Base-by-base conservation (phyloP, 1,284 basidiomycete genomes). In the Mycosarcoma maydis region DNA sequence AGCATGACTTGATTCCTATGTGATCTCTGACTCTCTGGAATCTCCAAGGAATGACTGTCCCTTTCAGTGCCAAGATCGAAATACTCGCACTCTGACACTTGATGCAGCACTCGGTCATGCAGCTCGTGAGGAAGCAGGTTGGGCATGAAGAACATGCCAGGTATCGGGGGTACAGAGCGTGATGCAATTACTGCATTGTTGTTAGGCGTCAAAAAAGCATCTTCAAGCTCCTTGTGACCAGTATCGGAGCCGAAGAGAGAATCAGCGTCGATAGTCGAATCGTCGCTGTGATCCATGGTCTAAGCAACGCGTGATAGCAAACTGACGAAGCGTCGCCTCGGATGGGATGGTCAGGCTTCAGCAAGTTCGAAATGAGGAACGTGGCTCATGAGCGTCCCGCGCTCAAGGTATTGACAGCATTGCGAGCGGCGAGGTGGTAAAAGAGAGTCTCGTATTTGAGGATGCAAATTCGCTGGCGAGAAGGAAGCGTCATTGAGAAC, bases 1-100 rank as follows among this genome's bases (percentile, higher is more conserved):
- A 72, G 51, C 69, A 72, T 72, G 6, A 52, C 69, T 44, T 72
- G 69, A 20, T 72, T 72, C 5, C 49, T 47, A 8, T 42, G 34
- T 2, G 49, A 55, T 24, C 55, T 41, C 3, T 22, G 5, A 13
- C n/a, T n/a, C n/a, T n/a, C n/a, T n/a, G n/a, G n/a, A n/a, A n/a
- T n/a, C n/a, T 32, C 9, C 16, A 20, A 13, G 4, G 11, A 8
- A 2, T n/a, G 10, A 8, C n/a, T 1, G 13, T 11, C 22, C 11
- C n/a, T 9, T 2, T 34, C 39, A 19, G 40, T 43, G 14, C 49
- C 24, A 13, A 53, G 30, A 7, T 43, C 41, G 37, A 72, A 72
- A 45, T 72, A 72, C n/a, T 37, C 39, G 45, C 69, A 69, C 14
- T 34, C 52, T 16, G 59, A 34, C 9, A 72, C 56, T 13, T 55